phyloP scores from a whole-genome alignment of 257 asterid species.

The Ligustrum vulgare region DNA sequence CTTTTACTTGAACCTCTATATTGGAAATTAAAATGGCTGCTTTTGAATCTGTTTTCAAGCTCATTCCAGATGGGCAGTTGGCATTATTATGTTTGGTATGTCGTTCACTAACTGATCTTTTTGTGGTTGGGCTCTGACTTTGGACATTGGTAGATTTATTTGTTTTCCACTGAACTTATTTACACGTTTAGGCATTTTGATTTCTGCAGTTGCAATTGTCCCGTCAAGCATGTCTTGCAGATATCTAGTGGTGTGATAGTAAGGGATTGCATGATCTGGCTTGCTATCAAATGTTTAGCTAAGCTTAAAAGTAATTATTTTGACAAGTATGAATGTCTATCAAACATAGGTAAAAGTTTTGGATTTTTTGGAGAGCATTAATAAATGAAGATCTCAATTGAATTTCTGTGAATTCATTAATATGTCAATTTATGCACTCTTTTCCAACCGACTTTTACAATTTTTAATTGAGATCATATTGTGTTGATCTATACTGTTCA shows the following conservation, averaged over 20 bases:
- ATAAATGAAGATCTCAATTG: background rate
- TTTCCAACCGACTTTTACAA: background rate
- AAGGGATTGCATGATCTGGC: background rate
- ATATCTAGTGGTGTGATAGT: background rate
- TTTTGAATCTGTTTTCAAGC: background rate
- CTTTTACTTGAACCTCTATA: background rate
- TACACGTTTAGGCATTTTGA: background rate
- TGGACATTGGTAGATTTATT: slow-evolving; percentile 9
- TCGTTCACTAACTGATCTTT: background rate
- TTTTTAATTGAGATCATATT: background rate
- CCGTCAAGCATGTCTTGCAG: background rate
- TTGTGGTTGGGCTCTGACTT: background rate
- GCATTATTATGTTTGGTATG: background rate
- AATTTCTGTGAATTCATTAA: background rate
- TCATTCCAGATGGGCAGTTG: background rate
- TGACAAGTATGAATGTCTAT: background rate
- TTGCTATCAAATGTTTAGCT: background rate
- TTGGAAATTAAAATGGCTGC: background rate
- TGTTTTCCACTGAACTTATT: background rate
- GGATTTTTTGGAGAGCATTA: background rate
- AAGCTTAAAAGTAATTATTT: background rate
- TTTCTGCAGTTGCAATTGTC: background rate
- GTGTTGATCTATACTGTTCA: background rate
- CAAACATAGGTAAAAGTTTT: background rate
- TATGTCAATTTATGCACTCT: background rate